These are phyloP conservation scores for Penicillium sp. DNA, from an alignment of 2,329 filamentous ascomycete species.

Conservation along the genomic window DNA sequence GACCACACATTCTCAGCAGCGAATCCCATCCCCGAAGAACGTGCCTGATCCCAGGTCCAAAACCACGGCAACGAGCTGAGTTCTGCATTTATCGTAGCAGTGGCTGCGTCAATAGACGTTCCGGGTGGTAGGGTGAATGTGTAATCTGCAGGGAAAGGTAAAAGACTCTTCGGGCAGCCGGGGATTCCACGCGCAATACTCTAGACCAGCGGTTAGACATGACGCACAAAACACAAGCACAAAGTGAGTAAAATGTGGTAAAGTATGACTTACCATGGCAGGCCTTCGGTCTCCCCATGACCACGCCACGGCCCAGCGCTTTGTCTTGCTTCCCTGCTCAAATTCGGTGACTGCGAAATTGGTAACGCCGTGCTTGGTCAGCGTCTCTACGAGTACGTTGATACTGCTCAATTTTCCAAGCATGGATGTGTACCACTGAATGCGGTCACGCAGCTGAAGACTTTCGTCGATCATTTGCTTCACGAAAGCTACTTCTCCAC, in stretches of 20 bases:
- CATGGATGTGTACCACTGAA: constrained; percentile 91
- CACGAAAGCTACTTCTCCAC: constrained; percentile 76
- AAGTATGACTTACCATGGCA: constrained; percentile 41
- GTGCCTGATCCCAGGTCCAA: constrained; percentile 62
- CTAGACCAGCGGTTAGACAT: constrained; percentile 13
- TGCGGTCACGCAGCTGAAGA: constrained; percentile 54
- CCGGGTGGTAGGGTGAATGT: constrained; percentile 39
- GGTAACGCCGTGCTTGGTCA: constrained; percentile 55
- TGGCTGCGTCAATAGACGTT: constrained; percentile 31
- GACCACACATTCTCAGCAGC: constrained; percentile 73
- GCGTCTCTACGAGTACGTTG: constrained; percentile 58
- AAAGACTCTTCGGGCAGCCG: constrained; percentile 49
- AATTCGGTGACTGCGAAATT: constrained; percentile 85
- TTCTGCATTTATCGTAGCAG: constrained; percentile 45
- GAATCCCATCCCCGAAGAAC: constrained; percentile 59
- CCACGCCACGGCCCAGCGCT: constrained; percentile 86
- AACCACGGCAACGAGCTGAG: constrained; percentile 58
- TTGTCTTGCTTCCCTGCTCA: constrained; percentile 72
- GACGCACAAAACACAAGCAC: not conserved
- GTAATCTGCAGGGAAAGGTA: constrained; percentile 54
- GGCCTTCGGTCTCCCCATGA: constrained; percentile 71
- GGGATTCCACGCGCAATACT: constrained; percentile 39
- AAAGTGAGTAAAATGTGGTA: not conserved
- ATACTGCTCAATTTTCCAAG: constrained; percentile 76
- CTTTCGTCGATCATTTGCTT: constrained; percentile 69